Conservation (phyloP, 441 rosid species). For the Aquilaria agallochum region DNA sequence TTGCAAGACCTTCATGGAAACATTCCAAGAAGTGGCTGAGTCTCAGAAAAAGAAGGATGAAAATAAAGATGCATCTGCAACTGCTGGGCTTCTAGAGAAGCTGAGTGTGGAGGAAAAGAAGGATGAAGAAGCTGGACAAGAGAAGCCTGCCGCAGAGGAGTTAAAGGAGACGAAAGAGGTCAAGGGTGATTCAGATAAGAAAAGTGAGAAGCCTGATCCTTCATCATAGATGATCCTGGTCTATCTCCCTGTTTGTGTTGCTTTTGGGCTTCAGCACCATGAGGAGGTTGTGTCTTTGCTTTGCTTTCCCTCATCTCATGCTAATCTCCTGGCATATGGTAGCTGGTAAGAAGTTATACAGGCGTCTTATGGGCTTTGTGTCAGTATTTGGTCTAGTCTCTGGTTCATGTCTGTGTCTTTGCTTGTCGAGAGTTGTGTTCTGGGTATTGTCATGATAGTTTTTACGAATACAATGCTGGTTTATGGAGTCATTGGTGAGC, state of each 20-base stretch:
- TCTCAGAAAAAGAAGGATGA: slow-evolving; percentile 59
- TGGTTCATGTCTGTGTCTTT: slow-evolving; percentile 24
- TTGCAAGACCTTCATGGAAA: slow-evolving; percentile 79
- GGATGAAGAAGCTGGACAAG: slow-evolving; percentile 28
- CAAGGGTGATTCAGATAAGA: slow-evolving; percentile 40
- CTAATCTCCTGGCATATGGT: slow-evolving; percentile 21
- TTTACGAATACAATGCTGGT: too few species aligned
- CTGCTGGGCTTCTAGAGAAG: slow-evolving; percentile 68
- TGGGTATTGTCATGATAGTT: slow-evolving; percentile 10
- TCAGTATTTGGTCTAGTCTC: slow-evolving; percentile 20
- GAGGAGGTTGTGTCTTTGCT: slow-evolving; percentile 10
- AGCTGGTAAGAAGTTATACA: slow-evolving; percentile 19
- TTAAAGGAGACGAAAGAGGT: slow-evolving; percentile 26
- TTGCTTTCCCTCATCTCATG: slow-evolving; percentile 7
- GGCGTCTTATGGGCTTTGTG: slow-evolving; percentile 22
- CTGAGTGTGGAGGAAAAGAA: slow-evolving; percentile 67
- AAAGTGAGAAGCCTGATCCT: slow-evolving; percentile 37
- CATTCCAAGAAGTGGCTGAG: slow-evolving; percentile 63
- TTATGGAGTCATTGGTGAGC: too few species aligned
- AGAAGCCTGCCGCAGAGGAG: slow-evolving; percentile 21
- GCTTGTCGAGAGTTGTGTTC: slow-evolving; percentile 24
- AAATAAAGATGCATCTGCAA: slow-evolving; percentile 55
- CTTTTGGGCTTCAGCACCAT: slow-evolving; percentile 14
- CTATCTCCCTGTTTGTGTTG: slow-evolving; percentile 7
- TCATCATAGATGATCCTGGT: slow-evolving; percentile 33